A percentile compares a stretch with the other conserved stretches of the same genome.
Conservation (phyloP, 1,284 basidiomycete species). For the Marasmius sp. region DNA sequence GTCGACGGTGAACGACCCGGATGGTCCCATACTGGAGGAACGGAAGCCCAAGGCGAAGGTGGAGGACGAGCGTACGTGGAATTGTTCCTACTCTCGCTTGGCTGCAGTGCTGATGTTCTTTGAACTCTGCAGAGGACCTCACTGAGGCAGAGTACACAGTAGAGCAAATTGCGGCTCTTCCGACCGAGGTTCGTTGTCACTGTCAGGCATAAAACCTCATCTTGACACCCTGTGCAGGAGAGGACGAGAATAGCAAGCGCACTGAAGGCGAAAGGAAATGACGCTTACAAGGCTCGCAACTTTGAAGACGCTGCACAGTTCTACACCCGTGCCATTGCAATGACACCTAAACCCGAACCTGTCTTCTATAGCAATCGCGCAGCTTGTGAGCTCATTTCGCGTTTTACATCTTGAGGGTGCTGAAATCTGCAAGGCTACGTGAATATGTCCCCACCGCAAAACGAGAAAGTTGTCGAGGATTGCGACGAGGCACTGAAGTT, state of each 20-base stretch:
- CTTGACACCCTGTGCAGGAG: conserved; percentile 47
- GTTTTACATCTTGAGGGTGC: not conserved
- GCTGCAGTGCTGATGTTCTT: conserved; percentile 5
- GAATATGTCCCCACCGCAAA: conserved; percentile 84
- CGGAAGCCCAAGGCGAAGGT: conserved; percentile 26
- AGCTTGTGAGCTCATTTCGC: conserved; percentile 66
- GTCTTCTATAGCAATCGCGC: conserved; percentile 98
- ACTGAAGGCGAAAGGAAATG: conserved; percentile 90
- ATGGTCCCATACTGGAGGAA: conserved; percentile 80
- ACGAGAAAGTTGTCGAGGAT: conserved; percentile 87
- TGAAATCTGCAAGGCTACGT: conserved; percentile 68
- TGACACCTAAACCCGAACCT: conserved; percentile 84
- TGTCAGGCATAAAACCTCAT: not conserved
- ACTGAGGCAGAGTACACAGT: conserved; percentile 16
- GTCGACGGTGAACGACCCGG: conserved; percentile 35
- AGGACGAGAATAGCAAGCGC: conserved; percentile 73
- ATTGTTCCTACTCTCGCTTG: conserved; percentile 20
- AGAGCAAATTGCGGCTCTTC: conserved; percentile 58
- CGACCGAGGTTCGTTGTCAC: conserved; percentile 47
- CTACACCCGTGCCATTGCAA: conserved; percentile 91
- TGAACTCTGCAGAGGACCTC: conserved; percentile 43
- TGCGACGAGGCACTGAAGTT: conserved; percentile 88
- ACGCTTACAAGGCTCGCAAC: conserved; percentile 80
- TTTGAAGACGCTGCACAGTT: conserved; percentile 78
- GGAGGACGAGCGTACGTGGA: conserved; percentile 53